phyloP scores from a whole-genome alignment of 2,329 filamentous ascomycete species.

The Pestalotiopsis fici region DNA sequence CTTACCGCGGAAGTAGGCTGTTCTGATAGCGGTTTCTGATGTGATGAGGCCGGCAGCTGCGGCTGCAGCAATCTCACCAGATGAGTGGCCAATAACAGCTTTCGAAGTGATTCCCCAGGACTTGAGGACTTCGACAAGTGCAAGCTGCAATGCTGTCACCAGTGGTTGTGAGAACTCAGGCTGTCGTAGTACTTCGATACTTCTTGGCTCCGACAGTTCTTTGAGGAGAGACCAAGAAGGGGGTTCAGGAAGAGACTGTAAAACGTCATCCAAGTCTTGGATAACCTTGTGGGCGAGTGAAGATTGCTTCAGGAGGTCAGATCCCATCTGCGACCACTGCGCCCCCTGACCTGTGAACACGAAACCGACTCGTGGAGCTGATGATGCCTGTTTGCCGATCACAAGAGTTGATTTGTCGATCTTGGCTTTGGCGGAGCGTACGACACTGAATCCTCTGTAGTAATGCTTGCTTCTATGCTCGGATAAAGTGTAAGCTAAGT shows the following conservation, averaged over 20 bases:
- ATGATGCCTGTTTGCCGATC: no score
- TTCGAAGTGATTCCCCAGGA: constrained; percentile 33
- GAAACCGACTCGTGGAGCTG: background rate
- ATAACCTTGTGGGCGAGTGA: constrained; percentile 12
- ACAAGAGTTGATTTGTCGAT: no score
- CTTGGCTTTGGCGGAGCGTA: no score
- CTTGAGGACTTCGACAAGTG: constrained; percentile 40
- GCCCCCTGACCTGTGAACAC: constrained; percentile 22
- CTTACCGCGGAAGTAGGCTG: background rate
- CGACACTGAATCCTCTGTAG: background rate
- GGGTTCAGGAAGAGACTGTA: no score
- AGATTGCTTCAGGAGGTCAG: constrained; percentile 16
- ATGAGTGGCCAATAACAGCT: constrained; percentile 37
- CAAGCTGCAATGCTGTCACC: constrained; percentile 43
- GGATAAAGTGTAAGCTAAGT: constrained; percentile 6
- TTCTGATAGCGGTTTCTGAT: constrained; percentile 13
- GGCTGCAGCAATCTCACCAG: constrained; percentile 46
- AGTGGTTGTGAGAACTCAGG: no score
- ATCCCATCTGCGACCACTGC: constrained; percentile 28
- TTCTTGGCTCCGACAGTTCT: no score
- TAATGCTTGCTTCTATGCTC: background rate
- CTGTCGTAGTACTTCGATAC: no score
- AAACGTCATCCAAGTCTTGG: no score
- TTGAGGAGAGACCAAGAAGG: no score
- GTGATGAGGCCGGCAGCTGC: constrained; percentile 46